Evolutionary conservation across 139 green algal genomes (phyloP).

Genomic region (Chlamydomonas sp.): DNA sequence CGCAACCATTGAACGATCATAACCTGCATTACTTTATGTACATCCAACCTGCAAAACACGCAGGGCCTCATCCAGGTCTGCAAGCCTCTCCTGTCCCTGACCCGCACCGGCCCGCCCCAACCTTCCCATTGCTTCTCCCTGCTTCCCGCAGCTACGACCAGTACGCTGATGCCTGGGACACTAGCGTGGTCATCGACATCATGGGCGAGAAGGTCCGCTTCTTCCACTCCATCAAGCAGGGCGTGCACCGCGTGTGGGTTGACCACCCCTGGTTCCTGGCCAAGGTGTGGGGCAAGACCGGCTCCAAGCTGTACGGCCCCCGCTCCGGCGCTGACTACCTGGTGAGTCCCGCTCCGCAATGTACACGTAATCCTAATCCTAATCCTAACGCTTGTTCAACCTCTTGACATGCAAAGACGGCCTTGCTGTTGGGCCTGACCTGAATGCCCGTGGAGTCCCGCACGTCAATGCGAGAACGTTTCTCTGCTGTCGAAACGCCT

Average conservation of each 20-base stretch:
- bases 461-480: too few species aligned
- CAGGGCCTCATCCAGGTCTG: neutral
- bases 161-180: conserved; percentile 98
- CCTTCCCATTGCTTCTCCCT: neutral
- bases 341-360: neutral
- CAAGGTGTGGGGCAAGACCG: conserved; percentile 97
- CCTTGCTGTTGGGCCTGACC: too few species aligned
- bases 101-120: too few species aligned
- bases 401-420: too few species aligned
- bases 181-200: conserved; percentile 78
- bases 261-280: conserved; percentile 96
- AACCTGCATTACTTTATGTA: neutral
- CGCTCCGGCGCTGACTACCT: conserved; percentile 91
- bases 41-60: neutral
- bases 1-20: too few species aligned
- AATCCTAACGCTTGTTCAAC: too few species aligned
- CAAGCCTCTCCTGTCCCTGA: too few species aligned
- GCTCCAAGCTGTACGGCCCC: conserved; percentile 95
- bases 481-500: too few species aligned
- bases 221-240: conserved; percentile 97
- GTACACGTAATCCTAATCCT: too few species aligned
- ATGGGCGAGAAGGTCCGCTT: conserved; percentile 92
- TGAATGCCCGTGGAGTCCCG: too few species aligned
- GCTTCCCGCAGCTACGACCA: conserved; percentile 90
- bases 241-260: conserved; percentile 97